These are phyloP conservation scores for Starmerella asiatica DNA, from an alignment of 805 yeast species.

Conservation along the genomic window DNA sequence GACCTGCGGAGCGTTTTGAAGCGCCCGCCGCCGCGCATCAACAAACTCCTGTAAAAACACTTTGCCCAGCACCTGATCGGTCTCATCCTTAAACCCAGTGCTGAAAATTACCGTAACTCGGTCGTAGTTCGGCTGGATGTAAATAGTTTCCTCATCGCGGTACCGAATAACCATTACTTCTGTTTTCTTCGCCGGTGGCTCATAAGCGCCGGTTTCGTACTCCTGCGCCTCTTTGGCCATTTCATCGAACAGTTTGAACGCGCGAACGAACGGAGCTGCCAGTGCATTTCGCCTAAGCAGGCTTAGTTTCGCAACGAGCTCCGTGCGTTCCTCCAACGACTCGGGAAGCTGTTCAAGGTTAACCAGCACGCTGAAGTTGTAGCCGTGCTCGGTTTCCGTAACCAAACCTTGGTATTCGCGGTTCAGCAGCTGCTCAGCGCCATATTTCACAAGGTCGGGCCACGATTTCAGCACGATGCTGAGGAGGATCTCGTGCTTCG, in stretches of 20 bases:
- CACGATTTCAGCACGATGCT: conserved; percentile 67
- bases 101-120: conserved; percentile 94
- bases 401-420: conserved; percentile 41
- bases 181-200: conserved; percentile 35
- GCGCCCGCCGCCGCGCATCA: conserved; percentile 88
- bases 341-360: conserved; percentile 38
- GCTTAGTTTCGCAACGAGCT: conserved; percentile 51
- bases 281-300: conserved; percentile 71
- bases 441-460: conserved; percentile 56
- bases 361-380: conserved; percentile 62
- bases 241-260: conserved; percentile 65
- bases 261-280: conserved; percentile 85
- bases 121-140: conserved; percentile 81
- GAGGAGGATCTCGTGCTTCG: conserved; percentile 48
- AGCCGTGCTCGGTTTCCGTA: conserved; percentile 56
- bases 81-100: conserved; percentile 89
- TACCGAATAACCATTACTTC: conserved; percentile 61
- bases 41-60: conserved; percentile 54
- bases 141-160: conserved; percentile 87
- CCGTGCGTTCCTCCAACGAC: conserved; percentile 34
- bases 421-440: conserved; percentile 31
- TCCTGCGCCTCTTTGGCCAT: conserved; percentile 34
- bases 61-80: conserved; percentile 50
- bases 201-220: conserved; percentile 23
- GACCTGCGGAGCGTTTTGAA: conserved; percentile 97